Conservation (phyloP, 2,329 filamentous ascomycete genomes). For the Coniochaeta ligniaria region DNA sequence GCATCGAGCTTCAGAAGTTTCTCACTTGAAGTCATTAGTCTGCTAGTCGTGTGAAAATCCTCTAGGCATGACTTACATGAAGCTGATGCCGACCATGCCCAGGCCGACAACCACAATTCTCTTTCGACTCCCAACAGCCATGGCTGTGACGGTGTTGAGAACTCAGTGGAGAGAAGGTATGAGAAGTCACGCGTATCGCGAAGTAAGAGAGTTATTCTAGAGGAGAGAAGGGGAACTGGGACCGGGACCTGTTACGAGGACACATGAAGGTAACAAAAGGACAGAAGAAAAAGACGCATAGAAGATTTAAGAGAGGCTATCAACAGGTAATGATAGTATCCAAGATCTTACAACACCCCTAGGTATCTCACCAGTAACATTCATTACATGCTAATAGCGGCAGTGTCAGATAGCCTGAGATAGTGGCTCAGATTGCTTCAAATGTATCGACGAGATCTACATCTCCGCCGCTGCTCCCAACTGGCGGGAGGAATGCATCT, state of each 20-base stretch:
- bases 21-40: constrained; percentile 47
- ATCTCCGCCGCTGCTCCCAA: not conserved
- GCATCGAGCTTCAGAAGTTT: constrained; percentile 82
- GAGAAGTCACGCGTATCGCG: not conserved
- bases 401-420: not conserved
- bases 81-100: constrained; percentile 86
- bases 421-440: not conserved
- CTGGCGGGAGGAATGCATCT: not conserved
- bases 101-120: constrained; percentile 76
- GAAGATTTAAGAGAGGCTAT: not conserved
- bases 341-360: not conserved
- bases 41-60: not conserved
- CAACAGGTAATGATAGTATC: not conserved
- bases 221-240: not conserved
- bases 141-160: not conserved
- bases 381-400: not conserved
- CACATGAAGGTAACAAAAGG: not conserved
- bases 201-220: not conserved
- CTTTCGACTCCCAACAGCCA: constrained; percentile 36
- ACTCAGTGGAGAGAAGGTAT: not conserved
- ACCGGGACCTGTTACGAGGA: not conserved
- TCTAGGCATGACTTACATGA: constrained; percentile 55
- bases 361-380: not conserved
- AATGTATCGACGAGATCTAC: not conserved
- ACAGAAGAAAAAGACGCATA: constrained; percentile 1